Conservation (phyloP, 805 yeast species). For the Candida verbasci region DNA sequence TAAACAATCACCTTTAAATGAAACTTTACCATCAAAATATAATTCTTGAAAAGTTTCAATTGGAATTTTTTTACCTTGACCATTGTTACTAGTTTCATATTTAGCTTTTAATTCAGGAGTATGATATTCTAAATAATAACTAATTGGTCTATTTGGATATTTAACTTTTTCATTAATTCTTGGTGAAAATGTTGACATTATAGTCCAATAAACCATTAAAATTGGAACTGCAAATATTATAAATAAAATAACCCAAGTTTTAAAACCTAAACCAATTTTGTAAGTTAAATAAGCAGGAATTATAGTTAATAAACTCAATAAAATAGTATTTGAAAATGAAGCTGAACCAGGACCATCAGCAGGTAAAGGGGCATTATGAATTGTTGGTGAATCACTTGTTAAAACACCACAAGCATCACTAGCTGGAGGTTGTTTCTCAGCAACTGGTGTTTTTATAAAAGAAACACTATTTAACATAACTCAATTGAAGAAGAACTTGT, state of each 20-base stretch:
- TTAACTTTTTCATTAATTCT: slow-evolving; percentile 73
- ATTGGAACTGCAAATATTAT: slow-evolving; percentile 61
- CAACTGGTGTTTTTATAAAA: slow-evolving; percentile 49
- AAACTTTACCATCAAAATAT: slow-evolving; percentile 77
- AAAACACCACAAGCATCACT: slow-evolving; percentile 30
- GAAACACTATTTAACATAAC: slow-evolving; percentile 40
- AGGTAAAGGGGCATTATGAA: slow-evolving; percentile 81
- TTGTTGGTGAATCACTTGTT: slow-evolving; percentile 55
- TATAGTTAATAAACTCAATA: slow-evolving; percentile 46
- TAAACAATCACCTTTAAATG: slow-evolving; percentile 82
- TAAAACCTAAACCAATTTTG: slow-evolving; percentile 66
- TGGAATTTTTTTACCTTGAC: slow-evolving; percentile 72
- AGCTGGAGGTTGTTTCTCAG: slow-evolving; percentile 24
- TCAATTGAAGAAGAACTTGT: too few relatives aligned
- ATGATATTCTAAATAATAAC: slow-evolving; percentile 78
- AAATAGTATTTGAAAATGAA: slow-evolving; percentile 60
- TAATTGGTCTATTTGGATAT: slow-evolving; percentile 73
- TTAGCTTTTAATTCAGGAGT: slow-evolving; percentile 62
- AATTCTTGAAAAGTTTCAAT: slow-evolving; percentile 90
- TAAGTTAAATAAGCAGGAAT: slow-evolving; percentile 62
- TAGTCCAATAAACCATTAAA: slow-evolving; percentile 78
- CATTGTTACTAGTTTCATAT: slow-evolving; percentile 51
- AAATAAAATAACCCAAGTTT: slow-evolving; percentile 59
- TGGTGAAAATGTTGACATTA: slow-evolving; percentile 73
- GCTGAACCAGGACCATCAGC: slow-evolving; percentile 89